Percentiles rank a stretch among this genome's conserved stretches.
Conservation (phyloP, 2,329 filamentous ascomycete genomes). For the Cercospora sesami region DNA sequence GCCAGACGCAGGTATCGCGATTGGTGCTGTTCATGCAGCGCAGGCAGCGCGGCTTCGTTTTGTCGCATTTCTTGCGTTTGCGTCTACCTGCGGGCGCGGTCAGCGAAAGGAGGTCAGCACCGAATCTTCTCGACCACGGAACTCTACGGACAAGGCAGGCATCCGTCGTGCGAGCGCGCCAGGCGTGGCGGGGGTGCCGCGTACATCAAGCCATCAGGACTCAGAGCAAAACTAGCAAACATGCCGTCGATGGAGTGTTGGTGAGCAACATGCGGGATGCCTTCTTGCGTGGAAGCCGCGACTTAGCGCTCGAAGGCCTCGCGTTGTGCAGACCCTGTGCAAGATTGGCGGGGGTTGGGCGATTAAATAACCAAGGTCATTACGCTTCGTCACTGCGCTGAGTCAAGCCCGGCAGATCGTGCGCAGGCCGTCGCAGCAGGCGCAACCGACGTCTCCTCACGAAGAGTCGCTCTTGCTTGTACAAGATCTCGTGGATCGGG, state of each 20-base stretch:
- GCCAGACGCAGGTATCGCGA: constrained; percentile 22
- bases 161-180: constrained; percentile 15
- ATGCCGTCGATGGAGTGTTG: constrained; percentile 11
- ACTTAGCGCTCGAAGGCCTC: not conserved
- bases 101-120: not conserved
- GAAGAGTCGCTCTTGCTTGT: not conserved
- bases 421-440: not conserved
- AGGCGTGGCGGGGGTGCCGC: constrained; percentile 14
- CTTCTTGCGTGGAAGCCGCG: constrained; percentile 1
- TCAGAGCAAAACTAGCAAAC: constrained; percentile 25
- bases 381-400: not conserved
- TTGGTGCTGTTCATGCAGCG: constrained; percentile 27
- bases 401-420: not conserved
- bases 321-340: not conserved
- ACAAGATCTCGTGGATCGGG: not conserved
- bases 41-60: constrained; percentile 20
- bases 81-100: constrained; percentile 21
- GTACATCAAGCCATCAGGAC: constrained; percentile 16
- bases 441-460: not conserved
- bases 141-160: constrained; percentile 25
- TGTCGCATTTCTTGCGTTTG: constrained; percentile 30
- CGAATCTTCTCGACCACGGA: not conserved
- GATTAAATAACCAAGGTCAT: not conserved
- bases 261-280: not conserved
- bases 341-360: not conserved